Conservation (phyloP, 164 flowering plant species). For the Dillenia suffruticosa region DNA sequence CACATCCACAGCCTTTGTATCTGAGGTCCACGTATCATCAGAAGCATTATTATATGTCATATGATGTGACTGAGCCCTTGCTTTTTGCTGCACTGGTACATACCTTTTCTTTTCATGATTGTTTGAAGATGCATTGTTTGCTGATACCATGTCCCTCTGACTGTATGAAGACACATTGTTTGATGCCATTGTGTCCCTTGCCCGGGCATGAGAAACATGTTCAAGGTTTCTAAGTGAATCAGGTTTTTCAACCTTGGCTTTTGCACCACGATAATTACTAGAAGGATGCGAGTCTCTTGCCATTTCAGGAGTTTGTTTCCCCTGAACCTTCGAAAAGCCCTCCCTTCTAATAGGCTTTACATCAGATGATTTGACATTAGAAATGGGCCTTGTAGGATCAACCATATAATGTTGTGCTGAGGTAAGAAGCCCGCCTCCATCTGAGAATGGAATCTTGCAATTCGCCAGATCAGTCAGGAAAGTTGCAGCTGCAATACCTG, state of each 20-base stretch:
- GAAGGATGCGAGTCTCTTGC: conserved; percentile 23
- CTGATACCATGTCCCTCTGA: conserved; percentile 26
- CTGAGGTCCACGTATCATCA: conserved; percentile 22
- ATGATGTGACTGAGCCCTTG: conserved; percentile 28
- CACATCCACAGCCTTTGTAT: conserved; percentile 20
- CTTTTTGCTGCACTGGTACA: conserved; percentile 31
- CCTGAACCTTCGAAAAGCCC: conserved; percentile 24
- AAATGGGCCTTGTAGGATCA: conserved; percentile 34
- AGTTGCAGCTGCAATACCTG: conserved; percentile 66
- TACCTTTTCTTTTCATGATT: conserved; percentile 25
- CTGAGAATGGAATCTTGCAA: conserved; percentile 44
- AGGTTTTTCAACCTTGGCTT: conserved; percentile 28
- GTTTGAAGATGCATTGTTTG: conserved; percentile 19
- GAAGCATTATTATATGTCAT: conserved; percentile 20
- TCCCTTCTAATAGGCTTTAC: conserved; percentile 41
- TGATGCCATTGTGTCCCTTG: conserved; percentile 26
- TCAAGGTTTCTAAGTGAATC: conserved; percentile 21
- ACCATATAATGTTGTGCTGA: conserved; percentile 39
- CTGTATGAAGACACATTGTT: conserved; percentile 19
- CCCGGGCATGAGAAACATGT: conserved; percentile 19
- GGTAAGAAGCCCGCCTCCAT: conserved; percentile 34
- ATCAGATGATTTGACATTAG: conserved; percentile 36
- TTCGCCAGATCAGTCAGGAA: conserved; percentile 60
- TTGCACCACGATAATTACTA: conserved; percentile 22
- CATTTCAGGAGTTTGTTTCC: conserved; percentile 29